Conservation (phyloP, 495 filamentous ascomycete genomes). For the Daldinia concentrica region DNA sequence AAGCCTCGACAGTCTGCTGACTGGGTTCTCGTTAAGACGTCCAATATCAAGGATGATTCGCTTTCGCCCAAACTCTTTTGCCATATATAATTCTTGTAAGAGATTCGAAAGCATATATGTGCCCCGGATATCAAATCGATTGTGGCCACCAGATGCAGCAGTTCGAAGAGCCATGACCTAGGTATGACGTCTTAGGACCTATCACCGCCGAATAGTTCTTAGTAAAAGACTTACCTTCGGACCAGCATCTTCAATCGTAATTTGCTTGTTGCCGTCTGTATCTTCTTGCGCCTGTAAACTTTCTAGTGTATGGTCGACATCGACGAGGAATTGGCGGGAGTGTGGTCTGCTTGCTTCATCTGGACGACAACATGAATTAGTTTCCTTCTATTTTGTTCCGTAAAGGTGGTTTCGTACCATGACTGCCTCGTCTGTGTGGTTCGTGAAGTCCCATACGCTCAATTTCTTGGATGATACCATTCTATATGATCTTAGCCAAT, state of each 20-base stretch:
- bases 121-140: conserved; percentile 84
- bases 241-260: conserved; percentile 93
- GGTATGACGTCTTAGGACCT: conserved; percentile 9
- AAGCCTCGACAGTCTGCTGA: conserved; percentile 81
- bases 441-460: conserved; percentile 54
- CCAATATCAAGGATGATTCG: conserved; percentile 87
- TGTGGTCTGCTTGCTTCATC: conserved; percentile 57
- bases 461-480: conserved; percentile 55
- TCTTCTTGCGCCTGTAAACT: conserved; percentile 82
- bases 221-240: conserved; percentile 75
- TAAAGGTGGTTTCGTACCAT: conserved; percentile 48
- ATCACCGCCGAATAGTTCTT: background rate
- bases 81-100: conserved; percentile 90
- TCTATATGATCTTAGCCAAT: conserved; percentile 48
- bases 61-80: conserved; percentile 83
- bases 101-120: conserved; percentile 97
- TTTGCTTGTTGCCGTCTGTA: conserved; percentile 90
- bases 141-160: conserved; percentile 83
- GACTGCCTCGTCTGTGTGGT: conserved; percentile 59
- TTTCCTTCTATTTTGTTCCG: background rate
- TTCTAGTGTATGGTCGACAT: conserved; percentile 78
- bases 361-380: conserved; percentile 24
- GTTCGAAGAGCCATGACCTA: conserved; percentile 84
- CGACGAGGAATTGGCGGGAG: conserved; percentile 76
- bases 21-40: conserved; percentile 90